Base-by-base conservation (phyloP, 306 rosid genomes). In the Castanospermum australe region DNA sequence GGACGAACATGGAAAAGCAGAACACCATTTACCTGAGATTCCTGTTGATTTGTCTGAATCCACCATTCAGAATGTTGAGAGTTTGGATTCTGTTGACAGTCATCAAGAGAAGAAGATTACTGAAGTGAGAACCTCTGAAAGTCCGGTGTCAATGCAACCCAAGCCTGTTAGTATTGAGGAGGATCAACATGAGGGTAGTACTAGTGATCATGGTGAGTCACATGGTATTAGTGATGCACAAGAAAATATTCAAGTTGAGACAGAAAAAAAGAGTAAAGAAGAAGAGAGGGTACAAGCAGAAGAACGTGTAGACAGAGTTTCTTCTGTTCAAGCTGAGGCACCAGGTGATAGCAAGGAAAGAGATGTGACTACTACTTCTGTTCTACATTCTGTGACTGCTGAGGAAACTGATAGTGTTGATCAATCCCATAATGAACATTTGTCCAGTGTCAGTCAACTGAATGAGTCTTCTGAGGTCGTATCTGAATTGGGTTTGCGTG, bases 11-110 rank as follows among this genome's bases (percentile, higher is more conserved):
- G 85, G 73, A 45, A 69, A 77, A 59, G 65, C 63, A 55, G 88
- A 88, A 56, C 47, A 59, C 38, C 84, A 59, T 52, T 79, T 79
- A 30, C 77, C 83, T 14, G 57, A 30, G 13, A 75, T 71, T 60
- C 84, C 85, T 54, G 76, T 77, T 77, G 87, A 78, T 69, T 57
- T 55, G 66, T 76, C 80, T 35, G 90, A 85, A 73, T 32, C 77
- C 6, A 38, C 77, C 18, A 67, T 65, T 55, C 67, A 83, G 83
- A 80, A 78, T 64, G 64, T 48, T 35, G 84, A 78, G 59, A 78
- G 73, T 38, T 55, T 47, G 9, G 86, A 72, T 47, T 67, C 81
- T 42, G 80, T 35, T 73, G 82, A 66, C 73, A 71, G 35, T 60
- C 64, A 44, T 69, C 88, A 64, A 81, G 76, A 83, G 72, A 70